Evolutionary conservation across 129 eudicot species (phyloP).

Genomic region (Sambucus nigra): DNA sequence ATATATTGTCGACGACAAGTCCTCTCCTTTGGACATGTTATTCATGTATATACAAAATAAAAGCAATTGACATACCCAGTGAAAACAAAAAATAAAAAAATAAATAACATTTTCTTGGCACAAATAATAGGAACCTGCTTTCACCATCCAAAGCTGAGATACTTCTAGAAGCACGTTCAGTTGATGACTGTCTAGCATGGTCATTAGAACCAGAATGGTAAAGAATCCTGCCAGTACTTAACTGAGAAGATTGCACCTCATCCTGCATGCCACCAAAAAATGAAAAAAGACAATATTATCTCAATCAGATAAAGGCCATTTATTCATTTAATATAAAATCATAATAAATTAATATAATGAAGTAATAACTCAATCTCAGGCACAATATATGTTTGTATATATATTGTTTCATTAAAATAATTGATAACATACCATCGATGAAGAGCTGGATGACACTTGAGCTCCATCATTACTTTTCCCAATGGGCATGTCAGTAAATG

Average conservation of each 20-base stretch:
- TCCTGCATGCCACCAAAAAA: conserved; percentile 34
- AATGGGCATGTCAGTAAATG: conserved; percentile 27
- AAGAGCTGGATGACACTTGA: conserved; percentile 25
- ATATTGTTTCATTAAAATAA: too few relatives aligned
- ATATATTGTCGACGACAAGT: too few relatives aligned
- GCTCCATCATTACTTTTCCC: conserved; percentile 33
- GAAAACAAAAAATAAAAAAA: not conserved
- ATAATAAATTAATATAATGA: too few relatives aligned
- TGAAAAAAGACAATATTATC: not conserved
- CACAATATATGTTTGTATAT: too few relatives aligned
- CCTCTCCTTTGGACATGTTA: too few relatives aligned
- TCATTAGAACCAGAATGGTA: conserved; percentile 37
- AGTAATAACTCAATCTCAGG: not conserved
- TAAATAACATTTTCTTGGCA: not conserved
- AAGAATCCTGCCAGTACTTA: conserved; percentile 25
- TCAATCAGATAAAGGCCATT: too few relatives aligned
- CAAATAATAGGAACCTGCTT: conserved; percentile 32
- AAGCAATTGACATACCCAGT: too few relatives aligned
- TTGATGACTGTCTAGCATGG: conserved; percentile 13
- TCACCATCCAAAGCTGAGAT: conserved; percentile 22
- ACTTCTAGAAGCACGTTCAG: conserved; percentile 20
- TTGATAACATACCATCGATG: conserved; percentile 23
- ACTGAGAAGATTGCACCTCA: conserved; percentile 29
- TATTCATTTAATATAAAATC: too few relatives aligned
- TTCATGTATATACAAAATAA: too few relatives aligned